These are phyloP conservation scores for Castanea crenata DNA, from an alignment of 306 rosid genomes.

Conservation along the genomic window DNA sequence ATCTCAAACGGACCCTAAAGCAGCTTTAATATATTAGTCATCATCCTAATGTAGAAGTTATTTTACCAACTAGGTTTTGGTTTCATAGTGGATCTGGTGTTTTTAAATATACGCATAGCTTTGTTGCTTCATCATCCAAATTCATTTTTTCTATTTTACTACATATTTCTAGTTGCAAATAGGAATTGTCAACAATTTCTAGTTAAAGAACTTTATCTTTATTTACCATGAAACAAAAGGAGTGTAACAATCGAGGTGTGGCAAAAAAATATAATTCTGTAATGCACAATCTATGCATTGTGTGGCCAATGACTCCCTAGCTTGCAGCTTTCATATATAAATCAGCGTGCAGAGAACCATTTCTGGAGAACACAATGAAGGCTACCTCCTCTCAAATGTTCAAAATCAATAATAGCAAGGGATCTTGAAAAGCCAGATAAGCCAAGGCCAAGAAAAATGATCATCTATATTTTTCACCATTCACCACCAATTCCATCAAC, in stretches of 20 bases:
- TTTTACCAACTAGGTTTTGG: no score
- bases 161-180: no score
- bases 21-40: no score
- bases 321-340: background rate
- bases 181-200: no score
- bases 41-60: no score
- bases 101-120: no score
- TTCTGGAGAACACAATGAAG: background rate
- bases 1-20: no score
- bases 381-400: background rate
- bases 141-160: no score
- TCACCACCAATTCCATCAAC: constrained; percentile 58
- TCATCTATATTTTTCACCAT: constrained; percentile 22
- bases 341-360: background rate
- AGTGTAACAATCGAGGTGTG: background rate
- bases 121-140: no score
- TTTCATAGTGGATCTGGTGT: no score
- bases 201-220: no score
- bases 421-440: background rate
- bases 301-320: background rate
- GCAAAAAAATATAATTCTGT: background rate
- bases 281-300: background rate
- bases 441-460: background rate
- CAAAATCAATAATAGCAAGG: background rate
- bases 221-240: background rate